phyloP scores from a whole-genome alignment of 2,329 filamentous ascomycete species.

The Emmonsiellopsis sp. region DNA sequence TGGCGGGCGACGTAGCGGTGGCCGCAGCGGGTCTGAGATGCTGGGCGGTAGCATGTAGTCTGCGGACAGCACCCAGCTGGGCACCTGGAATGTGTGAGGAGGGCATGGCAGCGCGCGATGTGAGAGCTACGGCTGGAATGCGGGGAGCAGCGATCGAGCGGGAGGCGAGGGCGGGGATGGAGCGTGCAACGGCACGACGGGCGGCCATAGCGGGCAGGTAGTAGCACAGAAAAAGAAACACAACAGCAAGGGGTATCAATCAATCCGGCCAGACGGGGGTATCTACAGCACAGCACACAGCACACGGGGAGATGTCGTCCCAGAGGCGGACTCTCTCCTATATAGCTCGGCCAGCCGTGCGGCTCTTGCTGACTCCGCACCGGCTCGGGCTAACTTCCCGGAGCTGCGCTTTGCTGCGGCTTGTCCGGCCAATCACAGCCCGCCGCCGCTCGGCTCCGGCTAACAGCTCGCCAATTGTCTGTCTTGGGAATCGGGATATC shows the following conservation, averaged over 20 bases:
- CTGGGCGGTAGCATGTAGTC: constrained; percentile 41
- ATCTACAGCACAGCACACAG: neutral
- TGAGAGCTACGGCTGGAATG: constrained; percentile 17
- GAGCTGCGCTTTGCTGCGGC: constrained; percentile 7
- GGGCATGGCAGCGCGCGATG: constrained; percentile 3
- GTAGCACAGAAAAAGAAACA: neutral
- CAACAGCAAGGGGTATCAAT: neutral
- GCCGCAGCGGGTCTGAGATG: constrained; percentile 34
- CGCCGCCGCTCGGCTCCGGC: too few relatives aligned
- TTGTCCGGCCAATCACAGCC: constrained; percentile 6
- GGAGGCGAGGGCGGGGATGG: constrained; percentile 28
- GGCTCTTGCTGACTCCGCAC: neutral
- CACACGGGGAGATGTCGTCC: neutral
- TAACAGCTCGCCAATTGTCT: too few relatives aligned
- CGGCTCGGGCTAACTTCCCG: neutral
- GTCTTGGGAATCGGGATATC: too few relatives aligned
- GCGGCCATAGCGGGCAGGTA: constrained; percentile 8
- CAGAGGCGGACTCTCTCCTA: neutral
- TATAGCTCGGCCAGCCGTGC: too few relatives aligned
- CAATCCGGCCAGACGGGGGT: neutral
- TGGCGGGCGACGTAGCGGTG: constrained; percentile 21
- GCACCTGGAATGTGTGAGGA: constrained; percentile 3
- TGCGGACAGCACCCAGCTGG: constrained; percentile 8
- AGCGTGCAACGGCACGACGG: constrained; percentile 8
- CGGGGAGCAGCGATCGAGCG: constrained; percentile 26